Conservation (phyloP, 2,329 filamentous ascomycete genomes). For the Pestalotiopsis sp. region DNA sequence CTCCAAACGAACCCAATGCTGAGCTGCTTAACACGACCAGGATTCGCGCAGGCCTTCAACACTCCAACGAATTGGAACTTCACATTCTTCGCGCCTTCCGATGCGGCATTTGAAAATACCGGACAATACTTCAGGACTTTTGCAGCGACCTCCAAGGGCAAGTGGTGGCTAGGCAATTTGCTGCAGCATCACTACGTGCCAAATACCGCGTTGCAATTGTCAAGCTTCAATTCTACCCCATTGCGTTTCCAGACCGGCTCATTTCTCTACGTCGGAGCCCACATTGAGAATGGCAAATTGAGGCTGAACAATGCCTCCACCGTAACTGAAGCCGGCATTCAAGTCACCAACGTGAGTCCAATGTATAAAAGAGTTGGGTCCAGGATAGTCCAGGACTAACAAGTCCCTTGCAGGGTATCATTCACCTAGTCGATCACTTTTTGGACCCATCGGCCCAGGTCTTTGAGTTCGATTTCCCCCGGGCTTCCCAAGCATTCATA, state of each 20-base stretch:
- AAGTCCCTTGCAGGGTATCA: constrained; percentile 19
- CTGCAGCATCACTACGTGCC: constrained; percentile 29
- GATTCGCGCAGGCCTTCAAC: constrained; percentile 31
- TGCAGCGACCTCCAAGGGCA: constrained; percentile 27
- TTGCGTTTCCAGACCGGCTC: constrained; percentile 27
- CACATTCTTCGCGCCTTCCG: constrained; percentile 33
- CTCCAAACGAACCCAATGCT: constrained; percentile 1
- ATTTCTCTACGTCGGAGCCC: constrained; percentile 26
- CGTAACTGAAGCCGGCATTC: constrained; percentile 17
- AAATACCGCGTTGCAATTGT: constrained; percentile 22
- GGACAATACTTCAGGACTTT: constrained; percentile 29
- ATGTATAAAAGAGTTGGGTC: neutral
- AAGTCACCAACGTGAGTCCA: constrained; percentile 22
- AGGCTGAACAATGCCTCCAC: constrained; percentile 24
- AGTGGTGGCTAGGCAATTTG: constrained; percentile 30
- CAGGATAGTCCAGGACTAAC: neutral
- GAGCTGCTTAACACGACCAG: constrained; percentile 14
- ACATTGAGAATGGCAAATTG: constrained; percentile 19
- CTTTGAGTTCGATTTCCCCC: constrained; percentile 25
- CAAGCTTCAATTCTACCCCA: constrained; percentile 23
- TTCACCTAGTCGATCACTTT: constrained; percentile 27
- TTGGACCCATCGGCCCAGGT: constrained; percentile 28
- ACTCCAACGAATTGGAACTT: constrained; percentile 29
- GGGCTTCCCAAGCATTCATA: constrained; percentile 25
- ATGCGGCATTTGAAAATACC: constrained; percentile 31